Evolutionary conservation across 306 rosid genomes (phyloP).

Genomic region (Adenanthera pavonina): DNA sequence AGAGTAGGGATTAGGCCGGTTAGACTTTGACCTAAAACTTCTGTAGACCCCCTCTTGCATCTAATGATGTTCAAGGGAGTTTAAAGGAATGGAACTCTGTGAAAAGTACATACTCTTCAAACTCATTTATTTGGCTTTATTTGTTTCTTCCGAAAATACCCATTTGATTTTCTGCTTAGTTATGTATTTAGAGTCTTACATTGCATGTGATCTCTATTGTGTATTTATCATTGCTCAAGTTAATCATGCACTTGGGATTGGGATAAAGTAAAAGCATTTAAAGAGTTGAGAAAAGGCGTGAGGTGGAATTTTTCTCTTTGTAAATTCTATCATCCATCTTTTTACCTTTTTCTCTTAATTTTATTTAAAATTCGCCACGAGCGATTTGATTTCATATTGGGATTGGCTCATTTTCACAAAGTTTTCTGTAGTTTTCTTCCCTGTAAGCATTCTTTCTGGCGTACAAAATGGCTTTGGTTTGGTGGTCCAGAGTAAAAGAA

Average conservation of each 20-base stretch:
- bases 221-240: background rate
- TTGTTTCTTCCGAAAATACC: background rate
- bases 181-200: background rate
- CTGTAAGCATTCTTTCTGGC: background rate
- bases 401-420: background rate
- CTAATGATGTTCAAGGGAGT: constrained; percentile 26
- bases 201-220: background rate
- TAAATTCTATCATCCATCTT: too few relatives aligned
- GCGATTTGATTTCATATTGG: background rate
- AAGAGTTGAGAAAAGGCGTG: background rate
- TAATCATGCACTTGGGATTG: background rate
- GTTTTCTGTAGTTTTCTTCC: background rate
- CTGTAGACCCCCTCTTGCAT: background rate
- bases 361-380: too few relatives aligned
- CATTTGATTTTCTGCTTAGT: background rate
- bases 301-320: background rate
- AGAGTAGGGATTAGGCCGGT: constrained; percentile 16
- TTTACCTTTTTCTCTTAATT: too few relatives aligned
- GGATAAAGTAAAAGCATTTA: background rate
- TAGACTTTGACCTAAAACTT: constrained; percentile 7
- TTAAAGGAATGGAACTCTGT: background rate
- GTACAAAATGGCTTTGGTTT: background rate
- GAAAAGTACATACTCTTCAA: background rate
- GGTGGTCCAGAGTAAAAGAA: background rate
- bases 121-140: background rate